phyloP scores from a whole-genome alignment of 2,329 filamentous ascomycete species.

The Aureobasidium vineae region DNA sequence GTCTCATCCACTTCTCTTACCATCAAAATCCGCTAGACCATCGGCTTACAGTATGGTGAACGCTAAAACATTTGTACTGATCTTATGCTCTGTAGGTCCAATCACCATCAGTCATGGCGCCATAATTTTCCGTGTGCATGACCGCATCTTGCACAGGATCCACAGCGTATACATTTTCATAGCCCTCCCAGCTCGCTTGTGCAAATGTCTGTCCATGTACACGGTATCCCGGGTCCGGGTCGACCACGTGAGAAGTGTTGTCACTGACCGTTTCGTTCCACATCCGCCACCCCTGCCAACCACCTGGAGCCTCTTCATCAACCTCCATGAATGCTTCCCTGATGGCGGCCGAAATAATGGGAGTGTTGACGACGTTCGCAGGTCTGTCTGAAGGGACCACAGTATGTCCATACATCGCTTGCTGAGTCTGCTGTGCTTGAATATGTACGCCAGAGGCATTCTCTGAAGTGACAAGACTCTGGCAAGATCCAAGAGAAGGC shows the following conservation, averaged over 20 bases:
- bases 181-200: neutral
- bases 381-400: neutral
- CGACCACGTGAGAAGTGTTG: neutral
- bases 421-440: neutral
- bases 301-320: neutral
- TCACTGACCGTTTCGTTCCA: neutral
- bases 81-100: neutral
- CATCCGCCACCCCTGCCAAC: conserved; percentile 3
- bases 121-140: neutral
- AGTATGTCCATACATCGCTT: neutral
- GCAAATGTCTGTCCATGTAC: neutral
- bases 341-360: neutral
- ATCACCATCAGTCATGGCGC: neutral
- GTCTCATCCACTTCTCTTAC: too few relatives aligned
- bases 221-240: neutral
- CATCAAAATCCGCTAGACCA: too few relatives aligned
- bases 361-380: neutral
- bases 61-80: neutral
- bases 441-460: neutral
- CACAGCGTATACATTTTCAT: neutral
- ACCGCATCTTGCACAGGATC: neutral
- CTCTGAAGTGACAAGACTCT: neutral
- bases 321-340: conserved; percentile 7
- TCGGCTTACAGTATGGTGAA: too few relatives aligned
- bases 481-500: neutral